These are phyloP conservation scores for Aurantiochytrium sp. DNA, from an alignment of 108 stramenopile species.

Conservation along the genomic window DNA sequence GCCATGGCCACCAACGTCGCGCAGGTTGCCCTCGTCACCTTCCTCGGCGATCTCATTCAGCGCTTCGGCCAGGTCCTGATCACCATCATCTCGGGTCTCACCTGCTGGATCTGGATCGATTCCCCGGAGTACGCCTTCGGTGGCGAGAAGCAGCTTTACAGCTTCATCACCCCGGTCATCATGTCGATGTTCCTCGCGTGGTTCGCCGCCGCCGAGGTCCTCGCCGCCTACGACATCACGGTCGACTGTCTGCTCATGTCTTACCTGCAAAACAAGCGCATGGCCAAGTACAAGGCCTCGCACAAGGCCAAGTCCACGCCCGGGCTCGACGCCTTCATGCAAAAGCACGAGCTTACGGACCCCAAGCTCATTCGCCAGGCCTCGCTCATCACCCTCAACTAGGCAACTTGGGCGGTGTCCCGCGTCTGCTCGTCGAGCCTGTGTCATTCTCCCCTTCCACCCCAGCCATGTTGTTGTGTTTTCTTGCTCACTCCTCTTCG, in stretches of 20 bases:
- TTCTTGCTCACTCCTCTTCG: too few relatives aligned
- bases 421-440: too few relatives aligned
- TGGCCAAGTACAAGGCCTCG: not conserved
- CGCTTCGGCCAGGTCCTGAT: slow-evolving; percentile 24
- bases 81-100: not conserved
- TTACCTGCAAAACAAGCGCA: not conserved
- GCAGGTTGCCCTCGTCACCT: slow-evolving; percentile 5
- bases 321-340: not conserved
- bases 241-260: not conserved
- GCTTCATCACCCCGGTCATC: not conserved
- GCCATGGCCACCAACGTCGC: not conserved
- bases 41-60: slow-evolving; percentile 24
- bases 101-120: slow-evolving; percentile 1
- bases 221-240: not conserved
- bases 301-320: not conserved
- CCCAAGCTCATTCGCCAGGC: not conserved
- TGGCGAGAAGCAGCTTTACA: slow-evolving; percentile 3
- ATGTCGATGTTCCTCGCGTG: not conserved
- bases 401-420: not conserved
- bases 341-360: not conserved
- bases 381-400: not conserved
- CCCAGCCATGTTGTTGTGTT: too few relatives aligned
- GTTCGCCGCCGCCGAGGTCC: slow-evolving; percentile 3
- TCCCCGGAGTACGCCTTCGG: not conserved
- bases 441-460: too few relatives aligned